Conservation (phyloP, 2,329 filamentous ascomycete genomes). For the Phaeosphaeria sp. region DNA sequence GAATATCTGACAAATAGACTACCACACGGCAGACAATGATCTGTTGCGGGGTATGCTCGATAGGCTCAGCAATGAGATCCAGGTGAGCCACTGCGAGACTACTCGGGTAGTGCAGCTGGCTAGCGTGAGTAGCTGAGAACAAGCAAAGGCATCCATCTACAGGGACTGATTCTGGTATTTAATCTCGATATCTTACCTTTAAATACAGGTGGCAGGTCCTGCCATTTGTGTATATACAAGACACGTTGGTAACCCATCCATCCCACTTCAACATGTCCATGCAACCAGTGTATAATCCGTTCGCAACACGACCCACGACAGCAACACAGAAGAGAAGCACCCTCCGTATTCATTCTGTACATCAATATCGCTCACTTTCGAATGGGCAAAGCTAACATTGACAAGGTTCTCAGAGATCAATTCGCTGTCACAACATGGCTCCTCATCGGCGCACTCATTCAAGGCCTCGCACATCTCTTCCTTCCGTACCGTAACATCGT, state of each 20-base stretch:
- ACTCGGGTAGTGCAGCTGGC: neutral
- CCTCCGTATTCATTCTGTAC: neutral
- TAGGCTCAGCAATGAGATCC: neutral
- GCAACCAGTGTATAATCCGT: neutral
- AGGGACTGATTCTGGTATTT: too few relatives aligned
- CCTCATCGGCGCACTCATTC: conserved; percentile 10
- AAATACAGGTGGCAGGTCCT: too few relatives aligned
- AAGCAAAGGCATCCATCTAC: neutral
- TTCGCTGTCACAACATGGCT: conserved; percentile 13
- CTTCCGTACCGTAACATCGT: conserved; percentile 17
- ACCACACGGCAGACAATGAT: neutral
- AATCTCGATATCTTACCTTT: too few relatives aligned
- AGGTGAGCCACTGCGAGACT: neutral
- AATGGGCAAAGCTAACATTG: neutral
- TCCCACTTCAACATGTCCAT: neutral
- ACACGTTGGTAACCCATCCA: too few relatives aligned
- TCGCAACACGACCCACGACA: neutral
- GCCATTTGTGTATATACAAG: too few relatives aligned
- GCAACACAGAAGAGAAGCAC: neutral
- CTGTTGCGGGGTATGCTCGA: neutral
- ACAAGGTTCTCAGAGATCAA: conserved; percentile 9
- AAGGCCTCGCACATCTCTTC: conserved; percentile 8
- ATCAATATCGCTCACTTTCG: neutral
- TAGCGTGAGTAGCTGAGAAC: neutral
- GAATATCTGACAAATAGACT: too few relatives aligned